Evolutionary conservation across 140 eudicot species (phyloP), one percentile per base, ranked within the genome.

Genomic region (Oenanthe javanica): DNA sequence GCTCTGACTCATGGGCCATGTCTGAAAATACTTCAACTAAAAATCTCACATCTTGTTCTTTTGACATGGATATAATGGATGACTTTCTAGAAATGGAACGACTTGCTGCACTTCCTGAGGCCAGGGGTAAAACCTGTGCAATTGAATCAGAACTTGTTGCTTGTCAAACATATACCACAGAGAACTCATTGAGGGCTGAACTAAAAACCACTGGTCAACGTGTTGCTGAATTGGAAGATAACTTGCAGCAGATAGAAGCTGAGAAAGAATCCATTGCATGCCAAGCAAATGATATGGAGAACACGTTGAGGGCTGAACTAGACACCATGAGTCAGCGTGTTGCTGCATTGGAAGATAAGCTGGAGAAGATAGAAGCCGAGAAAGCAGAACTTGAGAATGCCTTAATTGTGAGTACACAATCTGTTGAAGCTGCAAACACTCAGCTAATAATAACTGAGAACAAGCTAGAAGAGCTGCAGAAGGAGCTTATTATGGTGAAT

Each of bases 51-150:
- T 38, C 87, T 0, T 79, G 86, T 40, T 83, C 92, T 12, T 78
- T 82, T 31, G 94, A 94, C 54, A 87, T 94, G 52, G 86, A 94
- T 78, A 87, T 94, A 52, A 94, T 94, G 98, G 98, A 92, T 77
- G 98, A 94, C 81, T 94, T 94, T 83, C 87, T 94, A 61, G 98
- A 94, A 82, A 94, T 94, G 98, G 98, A 94, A 74, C 84, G 93
- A 14, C 92, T 92, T 77, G 98, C 90, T 86, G 91, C 96, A 4
- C 74, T 90, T 51, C 90, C 94, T 10, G 93, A 92, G 78, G 83
- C 81, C 13, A 79, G 86, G 80, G 86, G 75, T 18, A 87, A 86
- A 81, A 87, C 80, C 63, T 67, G 86, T 11, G 59, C 43, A 54
- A 55, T 79, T 52, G 86, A 70, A 74, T 83, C 89, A 57, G 89